phyloP scores from a whole-genome alignment of 1,139 yeast species.

The Hemisphaericaspora xylanilytica region DNA sequence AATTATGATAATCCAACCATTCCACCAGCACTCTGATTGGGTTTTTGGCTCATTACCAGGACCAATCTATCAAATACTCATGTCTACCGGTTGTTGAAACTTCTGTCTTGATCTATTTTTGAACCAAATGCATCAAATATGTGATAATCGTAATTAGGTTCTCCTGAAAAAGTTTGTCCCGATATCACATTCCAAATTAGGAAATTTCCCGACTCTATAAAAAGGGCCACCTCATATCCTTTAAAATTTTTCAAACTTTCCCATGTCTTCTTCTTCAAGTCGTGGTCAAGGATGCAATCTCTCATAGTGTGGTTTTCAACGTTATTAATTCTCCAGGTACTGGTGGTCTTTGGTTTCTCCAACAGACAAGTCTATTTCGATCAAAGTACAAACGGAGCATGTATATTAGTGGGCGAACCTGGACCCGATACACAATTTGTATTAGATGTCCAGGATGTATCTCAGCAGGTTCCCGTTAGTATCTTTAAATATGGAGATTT shows the following conservation, averaged over 20 bases:
- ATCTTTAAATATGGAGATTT: conserved; percentile 13
- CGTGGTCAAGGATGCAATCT: not conserved
- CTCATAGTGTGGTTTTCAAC: not conserved
- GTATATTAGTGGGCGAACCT: conserved; percentile 12
- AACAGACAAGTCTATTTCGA: conserved; percentile 11
- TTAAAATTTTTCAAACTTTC: not conserved
- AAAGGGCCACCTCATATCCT: too few species aligned
- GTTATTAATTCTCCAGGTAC: conserved; percentile 6
- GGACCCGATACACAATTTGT: conserved; percentile 6
- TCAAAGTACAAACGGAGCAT: conserved; percentile 14
- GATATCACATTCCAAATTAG: too few species aligned
- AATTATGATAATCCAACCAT: too few species aligned
- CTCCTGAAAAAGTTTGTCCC: too few species aligned
- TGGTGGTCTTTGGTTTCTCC: conserved; percentile 8
- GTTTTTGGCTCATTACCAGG: too few species aligned
- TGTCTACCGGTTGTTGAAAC: too few species aligned
- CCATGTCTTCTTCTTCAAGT: not conserved
- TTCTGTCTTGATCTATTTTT: too few species aligned
- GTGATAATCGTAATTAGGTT: too few species aligned
- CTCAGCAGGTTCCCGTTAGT: conserved; percentile 12
- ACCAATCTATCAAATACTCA: too few species aligned
- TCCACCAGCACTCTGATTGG: too few species aligned
- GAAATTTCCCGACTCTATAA: too few species aligned
- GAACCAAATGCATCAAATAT: too few species aligned
- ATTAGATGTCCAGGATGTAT: conserved; percentile 8